Percentiles rank a stretch among this genome's conserved stretches.
Evolutionary conservation across 148 eudicot genomes (phyloP).

Genomic region (Spergularia marina): DNA sequence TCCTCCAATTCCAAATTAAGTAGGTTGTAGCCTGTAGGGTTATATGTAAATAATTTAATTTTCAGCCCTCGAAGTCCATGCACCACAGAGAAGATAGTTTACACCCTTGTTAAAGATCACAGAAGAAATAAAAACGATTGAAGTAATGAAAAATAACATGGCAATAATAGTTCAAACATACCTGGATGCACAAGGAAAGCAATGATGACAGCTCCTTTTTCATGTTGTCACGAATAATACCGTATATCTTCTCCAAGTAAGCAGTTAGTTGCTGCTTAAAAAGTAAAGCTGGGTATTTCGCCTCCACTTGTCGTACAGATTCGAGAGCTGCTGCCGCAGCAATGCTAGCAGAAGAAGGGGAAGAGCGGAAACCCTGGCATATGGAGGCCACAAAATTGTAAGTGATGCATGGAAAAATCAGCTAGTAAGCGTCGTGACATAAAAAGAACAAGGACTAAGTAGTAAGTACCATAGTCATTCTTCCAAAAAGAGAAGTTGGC

Average conservation of each 20-base stretch:
- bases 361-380: slow-evolving; percentile 83
- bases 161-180: slow-evolving; percentile 18
- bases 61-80: neutral
- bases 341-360: slow-evolving; percentile 68
- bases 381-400: neutral
- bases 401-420: neutral
- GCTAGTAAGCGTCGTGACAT: neutral
- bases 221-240: slow-evolving; percentile 91
- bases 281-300: slow-evolving; percentile 95
- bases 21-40: too few relatives aligned
- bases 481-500: slow-evolving; percentile 92
- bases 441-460: neutral
- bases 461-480: slow-evolving; percentile 87
- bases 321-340: slow-evolving; percentile 68
- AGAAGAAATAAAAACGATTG: neutral
- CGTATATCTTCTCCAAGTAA: slow-evolving; percentile 92
- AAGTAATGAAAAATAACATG: neutral
- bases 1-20: too few relatives aligned
- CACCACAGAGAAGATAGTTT: neutral
- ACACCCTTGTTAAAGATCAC: neutral
- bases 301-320: slow-evolving; percentile 79
- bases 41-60: neutral
- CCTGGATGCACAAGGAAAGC: slow-evolving; percentile 87
- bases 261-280: slow-evolving; percentile 99
- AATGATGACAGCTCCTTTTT: slow-evolving; percentile 73